Conservation (phyloP, 495 filamentous ascomycete species). For the Daldinia caldariorum region DNA sequence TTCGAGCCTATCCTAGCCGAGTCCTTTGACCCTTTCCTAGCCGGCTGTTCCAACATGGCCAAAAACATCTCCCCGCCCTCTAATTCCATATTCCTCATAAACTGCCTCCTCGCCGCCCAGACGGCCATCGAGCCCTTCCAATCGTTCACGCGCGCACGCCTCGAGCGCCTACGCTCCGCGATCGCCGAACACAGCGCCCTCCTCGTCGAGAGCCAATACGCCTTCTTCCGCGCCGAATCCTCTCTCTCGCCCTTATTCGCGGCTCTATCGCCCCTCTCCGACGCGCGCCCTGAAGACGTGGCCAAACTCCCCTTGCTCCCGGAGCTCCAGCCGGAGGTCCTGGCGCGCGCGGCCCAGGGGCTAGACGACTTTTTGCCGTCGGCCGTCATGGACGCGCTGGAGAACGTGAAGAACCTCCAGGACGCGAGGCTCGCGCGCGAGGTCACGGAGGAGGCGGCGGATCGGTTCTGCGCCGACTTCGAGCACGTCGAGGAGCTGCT, state of each 20-base stretch:
- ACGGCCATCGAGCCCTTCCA: conserved; percentile 61
- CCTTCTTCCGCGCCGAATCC: conserved; percentile 76
- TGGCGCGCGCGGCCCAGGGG: conserved; percentile 73
- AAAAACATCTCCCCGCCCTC: conserved; percentile 65
- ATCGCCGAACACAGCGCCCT: conserved; percentile 53
- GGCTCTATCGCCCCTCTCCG: conserved; percentile 57
- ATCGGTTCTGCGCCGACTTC: conserved; percentile 89
- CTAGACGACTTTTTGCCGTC: conserved; percentile 93
- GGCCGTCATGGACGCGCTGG: conserved; percentile 88
- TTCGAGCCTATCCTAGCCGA: conserved; percentile 83
- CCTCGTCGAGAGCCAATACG: conserved; percentile 69
- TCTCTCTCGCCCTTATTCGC: conserved; percentile 75
- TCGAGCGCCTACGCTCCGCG: conserved; percentile 57
- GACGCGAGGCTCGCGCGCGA: conserved; percentile 74
- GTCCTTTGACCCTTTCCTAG: conserved; percentile 86
- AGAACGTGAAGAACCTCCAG: conserved; percentile 77
- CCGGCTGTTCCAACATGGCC: conserved; percentile 74
- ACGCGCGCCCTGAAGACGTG: conserved; percentile 52
- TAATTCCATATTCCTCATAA: conserved; percentile 80
- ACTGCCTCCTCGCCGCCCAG: conserved; percentile 74
- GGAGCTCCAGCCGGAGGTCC: conserved; percentile 65
- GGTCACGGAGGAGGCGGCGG: conserved; percentile 84
- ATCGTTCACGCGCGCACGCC: conserved; percentile 62
- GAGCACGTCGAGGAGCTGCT: conserved; percentile 79
- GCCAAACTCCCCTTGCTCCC: conserved; percentile 42